A percentile compares a stretch with the other conserved stretches of the same genome.
phyloP scores from a whole-genome alignment of 345 rosid genomes.

The Citrus unshiu region DNA sequence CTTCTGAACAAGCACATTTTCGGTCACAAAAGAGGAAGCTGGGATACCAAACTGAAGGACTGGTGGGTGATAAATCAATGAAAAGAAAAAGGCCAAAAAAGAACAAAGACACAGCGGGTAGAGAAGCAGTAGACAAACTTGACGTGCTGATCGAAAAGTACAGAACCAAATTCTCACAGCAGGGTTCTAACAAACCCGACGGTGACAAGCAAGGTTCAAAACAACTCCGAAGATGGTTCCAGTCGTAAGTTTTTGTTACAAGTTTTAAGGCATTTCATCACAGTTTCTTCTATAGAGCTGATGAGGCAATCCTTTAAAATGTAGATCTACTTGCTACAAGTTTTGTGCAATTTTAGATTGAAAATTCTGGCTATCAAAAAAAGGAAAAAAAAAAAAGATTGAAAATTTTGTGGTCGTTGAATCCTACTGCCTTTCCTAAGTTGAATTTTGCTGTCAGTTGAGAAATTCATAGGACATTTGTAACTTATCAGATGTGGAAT shows the following conservation, averaged over 20 bases:
- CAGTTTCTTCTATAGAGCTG: neutral
- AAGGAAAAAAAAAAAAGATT: neutral
- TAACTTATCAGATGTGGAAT: no score
- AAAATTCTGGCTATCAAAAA: no score
- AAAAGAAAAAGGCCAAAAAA: conserved; percentile 42
- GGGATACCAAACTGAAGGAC: conserved; percentile 24
- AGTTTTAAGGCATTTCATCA: neutral
- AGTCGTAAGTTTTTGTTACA: conserved; percentile 25
- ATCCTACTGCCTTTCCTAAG: neutral
- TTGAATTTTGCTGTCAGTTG: neutral
- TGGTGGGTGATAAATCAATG: conserved; percentile 21
- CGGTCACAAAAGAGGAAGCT: conserved; percentile 38
- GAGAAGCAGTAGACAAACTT: conserved; percentile 56
- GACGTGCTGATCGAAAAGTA: conserved; percentile 70
- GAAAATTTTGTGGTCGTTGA: neutral
- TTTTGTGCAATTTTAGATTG: neutral
- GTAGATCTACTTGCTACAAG: neutral
- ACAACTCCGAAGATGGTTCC: conserved; percentile 62
- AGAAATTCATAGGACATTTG: neutral
- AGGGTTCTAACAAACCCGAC: conserved; percentile 36
- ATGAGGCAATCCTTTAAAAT: neutral
- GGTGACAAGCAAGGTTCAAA: conserved; percentile 41
- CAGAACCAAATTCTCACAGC: conserved; percentile 62
- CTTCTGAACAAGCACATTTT: conserved; percentile 18
- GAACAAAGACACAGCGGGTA: conserved; percentile 43